Conservation (phyloP, 148 eudicot species). For the Silene latifolia region DNA sequence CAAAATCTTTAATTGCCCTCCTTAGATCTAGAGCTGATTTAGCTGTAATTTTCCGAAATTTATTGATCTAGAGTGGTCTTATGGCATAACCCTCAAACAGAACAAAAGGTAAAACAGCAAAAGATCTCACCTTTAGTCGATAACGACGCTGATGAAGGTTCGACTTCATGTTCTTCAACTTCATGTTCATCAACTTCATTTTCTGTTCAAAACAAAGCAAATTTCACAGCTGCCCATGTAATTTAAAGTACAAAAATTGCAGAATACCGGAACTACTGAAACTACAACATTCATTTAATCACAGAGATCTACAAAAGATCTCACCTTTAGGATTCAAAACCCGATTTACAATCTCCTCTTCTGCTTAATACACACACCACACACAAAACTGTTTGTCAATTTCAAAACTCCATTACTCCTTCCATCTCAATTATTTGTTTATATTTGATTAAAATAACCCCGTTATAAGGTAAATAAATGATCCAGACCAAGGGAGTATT, state of each 20-base stretch:
- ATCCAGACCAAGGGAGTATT: too few species aligned
- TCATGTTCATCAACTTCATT: not conserved
- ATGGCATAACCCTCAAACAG: not conserved
- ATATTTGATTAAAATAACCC: too few species aligned
- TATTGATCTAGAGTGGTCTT: not conserved
- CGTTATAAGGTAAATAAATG: too few species aligned
- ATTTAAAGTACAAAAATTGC: not conserved
- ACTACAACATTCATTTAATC: not conserved
- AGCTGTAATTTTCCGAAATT: not conserved
- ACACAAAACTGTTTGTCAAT: not conserved
- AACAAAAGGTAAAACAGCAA: not conserved
- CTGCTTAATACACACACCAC: conserved; percentile 8
- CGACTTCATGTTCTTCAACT: not conserved
- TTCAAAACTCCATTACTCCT: not conserved
- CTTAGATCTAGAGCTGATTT: not conserved
- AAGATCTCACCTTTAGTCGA: conserved; percentile 16
- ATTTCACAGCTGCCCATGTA: conserved; percentile 6
- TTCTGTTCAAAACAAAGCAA: conserved; percentile 9
- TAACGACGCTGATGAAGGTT: conserved; percentile 13
- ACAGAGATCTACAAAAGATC: conserved; percentile 7
- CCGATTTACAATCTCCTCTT: conserved; percentile 16
- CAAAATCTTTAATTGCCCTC: not conserved
- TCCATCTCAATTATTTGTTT: too few species aligned
- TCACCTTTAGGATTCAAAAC: not conserved
- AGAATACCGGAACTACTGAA: not conserved